A percentile compares a stretch with the other conserved stretches of the same genome.
phyloP scores from a whole-genome alignment of 2,329 filamentous ascomycete genomes.

The Penicillium brasilianum region DNA sequence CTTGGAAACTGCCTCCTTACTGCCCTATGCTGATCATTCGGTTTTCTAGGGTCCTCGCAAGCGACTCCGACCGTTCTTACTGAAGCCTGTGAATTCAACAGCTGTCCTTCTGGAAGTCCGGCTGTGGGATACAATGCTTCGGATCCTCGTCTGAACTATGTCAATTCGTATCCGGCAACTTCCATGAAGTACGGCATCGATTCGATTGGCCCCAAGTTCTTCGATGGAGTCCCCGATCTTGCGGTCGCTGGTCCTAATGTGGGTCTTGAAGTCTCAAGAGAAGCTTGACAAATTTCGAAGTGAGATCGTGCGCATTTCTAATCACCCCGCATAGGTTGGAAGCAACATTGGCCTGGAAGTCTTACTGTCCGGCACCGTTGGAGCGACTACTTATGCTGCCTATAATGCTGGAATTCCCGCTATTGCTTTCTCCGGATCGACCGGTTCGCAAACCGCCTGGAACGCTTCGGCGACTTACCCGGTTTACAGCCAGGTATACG shows the following conservation, averaged over 20 bases:
- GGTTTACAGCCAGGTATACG: conserved; percentile 64
- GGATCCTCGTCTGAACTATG: conserved; percentile 68
- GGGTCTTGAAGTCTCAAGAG: neutral
- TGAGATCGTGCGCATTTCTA: neutral
- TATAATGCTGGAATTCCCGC: conserved; percentile 62
- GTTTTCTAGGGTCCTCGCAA: conserved; percentile 57
- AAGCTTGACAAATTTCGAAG: neutral
- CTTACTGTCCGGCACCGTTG: conserved; percentile 70
- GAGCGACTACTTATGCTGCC: conserved; percentile 65
- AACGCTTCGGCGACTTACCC: conserved; percentile 50
- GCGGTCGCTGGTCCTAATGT: conserved; percentile 70
- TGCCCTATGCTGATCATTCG: conserved; percentile 5
- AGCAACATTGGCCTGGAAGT: conserved; percentile 62
- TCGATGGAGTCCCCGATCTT: conserved; percentile 62
- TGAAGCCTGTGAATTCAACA: conserved; percentile 64
- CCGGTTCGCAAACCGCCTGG: conserved; percentile 59
- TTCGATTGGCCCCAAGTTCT: conserved; percentile 59
- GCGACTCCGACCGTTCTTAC: conserved; percentile 54
- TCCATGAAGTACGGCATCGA: conserved; percentile 67
- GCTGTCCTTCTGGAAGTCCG: conserved; percentile 63
- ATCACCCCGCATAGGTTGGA: conserved; percentile 35
- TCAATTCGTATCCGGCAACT: conserved; percentile 72
- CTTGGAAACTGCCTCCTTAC: neutral
- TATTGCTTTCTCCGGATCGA: conserved; percentile 69
- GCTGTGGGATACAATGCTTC: conserved; percentile 63